Conservation (phyloP, 2,329 filamentous ascomycete genomes). For the Pestalotiopsis sp. region DNA sequence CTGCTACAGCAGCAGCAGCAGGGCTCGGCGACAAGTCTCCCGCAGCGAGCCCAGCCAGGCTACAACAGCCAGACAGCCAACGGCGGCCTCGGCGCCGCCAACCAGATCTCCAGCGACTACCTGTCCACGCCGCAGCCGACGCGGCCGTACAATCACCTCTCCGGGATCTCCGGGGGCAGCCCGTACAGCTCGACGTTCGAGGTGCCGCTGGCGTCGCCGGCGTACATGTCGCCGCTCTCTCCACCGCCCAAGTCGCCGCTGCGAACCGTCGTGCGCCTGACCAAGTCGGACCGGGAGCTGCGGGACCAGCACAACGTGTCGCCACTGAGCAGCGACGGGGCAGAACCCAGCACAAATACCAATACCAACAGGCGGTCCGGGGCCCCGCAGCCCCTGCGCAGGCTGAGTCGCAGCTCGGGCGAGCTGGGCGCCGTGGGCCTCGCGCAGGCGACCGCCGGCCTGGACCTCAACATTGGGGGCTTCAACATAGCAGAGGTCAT, state of each 20-base stretch:
- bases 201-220: not conserved
- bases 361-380: not conserved
- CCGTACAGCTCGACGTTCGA: conserved; percentile 10
- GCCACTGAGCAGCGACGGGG: not conserved
- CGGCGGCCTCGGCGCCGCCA: not conserved
- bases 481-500: not conserved
- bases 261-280: not conserved
- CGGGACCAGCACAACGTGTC: not conserved
- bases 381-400: not conserved
- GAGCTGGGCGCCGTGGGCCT: not conserved
- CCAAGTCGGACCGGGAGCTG: not conserved
- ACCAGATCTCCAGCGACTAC: not conserved
- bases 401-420: not conserved
- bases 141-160: not conserved
- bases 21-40: not conserved
- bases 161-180: not conserved
- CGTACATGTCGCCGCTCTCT: conserved; percentile 4
- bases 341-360: not conserved
- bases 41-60: not conserved
- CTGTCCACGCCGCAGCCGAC: not conserved
- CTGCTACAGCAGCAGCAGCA: not conserved
- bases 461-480: not conserved
- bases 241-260: not conserved
- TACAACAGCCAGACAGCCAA: not conserved
- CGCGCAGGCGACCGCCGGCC: conserved; percentile 1